A percentile compares a stretch with the other conserved stretches of the same genome.
Conservation (phyloP, 495 filamentous ascomycete genomes). For the Aspergillus egyptiacus region DNA sequence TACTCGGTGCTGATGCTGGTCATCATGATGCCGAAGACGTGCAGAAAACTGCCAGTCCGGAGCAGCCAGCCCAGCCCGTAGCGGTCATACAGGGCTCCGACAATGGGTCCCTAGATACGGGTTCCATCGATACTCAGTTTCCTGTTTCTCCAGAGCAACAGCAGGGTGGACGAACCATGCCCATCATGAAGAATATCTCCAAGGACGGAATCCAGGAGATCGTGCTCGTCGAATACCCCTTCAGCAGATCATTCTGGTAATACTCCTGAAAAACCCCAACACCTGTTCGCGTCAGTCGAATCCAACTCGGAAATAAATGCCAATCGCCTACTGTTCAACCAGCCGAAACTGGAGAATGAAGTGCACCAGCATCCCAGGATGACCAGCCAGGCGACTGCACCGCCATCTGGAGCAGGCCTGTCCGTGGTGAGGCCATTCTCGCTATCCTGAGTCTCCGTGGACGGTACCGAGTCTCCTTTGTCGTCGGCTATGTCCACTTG, state of each 20-base stretch:
- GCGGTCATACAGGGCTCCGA: conserved; percentile 44
- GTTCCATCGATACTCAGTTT: background rate
- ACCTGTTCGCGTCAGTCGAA: conserved; percentile 5
- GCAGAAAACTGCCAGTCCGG: conserved; percentile 52
- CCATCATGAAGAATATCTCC: conserved; percentile 32
- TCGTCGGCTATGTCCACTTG: no score
- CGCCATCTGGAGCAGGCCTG: background rate
- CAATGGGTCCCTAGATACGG: conserved; percentile 17
- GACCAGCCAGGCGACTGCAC: background rate
- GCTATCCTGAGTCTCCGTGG: no score
- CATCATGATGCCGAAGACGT: conserved; percentile 68
- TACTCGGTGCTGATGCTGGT: conserved; percentile 33
- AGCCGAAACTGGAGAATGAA: background rate
- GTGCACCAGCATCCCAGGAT: background rate
- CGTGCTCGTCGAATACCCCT: conserved; percentile 23
- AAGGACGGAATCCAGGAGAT: conserved; percentile 44
- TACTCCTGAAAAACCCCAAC: conserved; percentile 31
- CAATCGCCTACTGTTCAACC: background rate
- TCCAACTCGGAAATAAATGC: background rate
- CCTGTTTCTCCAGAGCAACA: background rate
- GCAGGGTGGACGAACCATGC: conserved; percentile 14
- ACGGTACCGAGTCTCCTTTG: no score
- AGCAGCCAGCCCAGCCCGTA: conserved; percentile 64
- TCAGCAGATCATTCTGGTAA: conserved; percentile 25
- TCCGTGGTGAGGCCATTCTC: no score